Percentiles rank a stretch among this genome's conserved stretches.
These are phyloP conservation scores for Gentiana straminea DNA, from an alignment of 257 asterid genomes.

Conservation along the genomic window DNA sequence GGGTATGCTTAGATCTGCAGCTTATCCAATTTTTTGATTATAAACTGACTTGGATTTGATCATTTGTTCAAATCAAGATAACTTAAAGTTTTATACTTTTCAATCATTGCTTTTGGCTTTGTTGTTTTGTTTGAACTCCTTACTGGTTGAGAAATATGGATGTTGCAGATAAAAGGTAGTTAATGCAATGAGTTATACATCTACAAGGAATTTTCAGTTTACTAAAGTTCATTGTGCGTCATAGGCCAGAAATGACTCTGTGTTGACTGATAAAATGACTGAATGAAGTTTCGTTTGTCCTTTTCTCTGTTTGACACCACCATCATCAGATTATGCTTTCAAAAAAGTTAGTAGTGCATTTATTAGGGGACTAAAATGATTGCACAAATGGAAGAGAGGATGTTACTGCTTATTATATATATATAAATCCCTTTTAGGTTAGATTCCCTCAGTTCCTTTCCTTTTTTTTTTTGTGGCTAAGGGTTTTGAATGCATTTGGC, in stretches of 20 bases:
- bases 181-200: not conserved
- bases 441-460: not conserved
- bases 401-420: not conserved
- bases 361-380: not conserved
- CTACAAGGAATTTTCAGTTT: no score
- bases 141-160: not conserved
- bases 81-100: not conserved
- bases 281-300: not conserved
- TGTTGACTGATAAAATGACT: slow-evolving; percentile 1
- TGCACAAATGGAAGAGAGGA: not conserved
- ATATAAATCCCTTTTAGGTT: not conserved
- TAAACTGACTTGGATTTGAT: no score
- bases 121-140: slow-evolving; percentile 3
- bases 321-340: no score
- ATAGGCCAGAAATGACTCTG: not conserved
- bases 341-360: no score
- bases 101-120: not conserved
- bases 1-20: no score
- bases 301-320: no score
- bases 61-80: no score
- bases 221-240: no score
- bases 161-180: not conserved
- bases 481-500: slow-evolving; percentile 7
- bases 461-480: not conserved
- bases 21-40: no score